A percentile compares a stretch with the other conserved stretches of the same genome.
Conservation (phyloP, 106 monocot species). For the Dendrobium nobile region DNA sequence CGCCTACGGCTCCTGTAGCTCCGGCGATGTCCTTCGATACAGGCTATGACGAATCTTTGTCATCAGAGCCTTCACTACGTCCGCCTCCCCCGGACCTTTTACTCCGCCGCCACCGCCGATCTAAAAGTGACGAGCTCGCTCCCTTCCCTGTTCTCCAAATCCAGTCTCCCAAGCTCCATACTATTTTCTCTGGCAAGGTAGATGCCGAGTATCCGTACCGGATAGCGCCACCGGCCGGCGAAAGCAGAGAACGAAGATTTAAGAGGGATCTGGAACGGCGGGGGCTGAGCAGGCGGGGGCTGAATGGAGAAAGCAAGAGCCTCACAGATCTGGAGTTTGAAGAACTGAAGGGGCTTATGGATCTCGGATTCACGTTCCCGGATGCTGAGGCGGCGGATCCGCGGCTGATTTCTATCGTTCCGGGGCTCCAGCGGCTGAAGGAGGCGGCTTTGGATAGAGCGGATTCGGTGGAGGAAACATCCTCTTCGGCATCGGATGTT, state of each 20-base stretch:
- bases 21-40: background rate
- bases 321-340: slow-evolving; percentile 73
- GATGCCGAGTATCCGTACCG: background rate
- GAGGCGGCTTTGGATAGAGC: background rate
- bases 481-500: background rate
- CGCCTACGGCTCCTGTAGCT: background rate
- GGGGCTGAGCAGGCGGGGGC: slow-evolving; percentile 15
- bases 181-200: slow-evolving; percentile 17
- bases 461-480: background rate
- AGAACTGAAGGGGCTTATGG: slow-evolving; percentile 73
- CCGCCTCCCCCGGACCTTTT: background rate
- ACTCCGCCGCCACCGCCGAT: slow-evolving; percentile 12
- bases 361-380: slow-evolving; percentile 69
- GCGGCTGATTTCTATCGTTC: slow-evolving; percentile 51
- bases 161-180: slow-evolving; percentile 9
- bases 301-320: slow-evolving; percentile 29
- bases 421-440: slow-evolving; percentile 40
- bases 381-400: slow-evolving; percentile 41
- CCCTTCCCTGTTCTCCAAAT: background rate
- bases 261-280: background rate
- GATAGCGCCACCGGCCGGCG: background rate
- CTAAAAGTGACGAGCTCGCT: slow-evolving; percentile 6
- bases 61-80: background rate
- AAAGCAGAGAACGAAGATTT: background rate
- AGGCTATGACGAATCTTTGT: background rate